Percentiles rank a stretch among this genome's conserved stretches.
Evolutionary conservation across 2,329 filamentous ascomycete genomes (phyloP).

Genomic region (Claviceps digitariae): DNA sequence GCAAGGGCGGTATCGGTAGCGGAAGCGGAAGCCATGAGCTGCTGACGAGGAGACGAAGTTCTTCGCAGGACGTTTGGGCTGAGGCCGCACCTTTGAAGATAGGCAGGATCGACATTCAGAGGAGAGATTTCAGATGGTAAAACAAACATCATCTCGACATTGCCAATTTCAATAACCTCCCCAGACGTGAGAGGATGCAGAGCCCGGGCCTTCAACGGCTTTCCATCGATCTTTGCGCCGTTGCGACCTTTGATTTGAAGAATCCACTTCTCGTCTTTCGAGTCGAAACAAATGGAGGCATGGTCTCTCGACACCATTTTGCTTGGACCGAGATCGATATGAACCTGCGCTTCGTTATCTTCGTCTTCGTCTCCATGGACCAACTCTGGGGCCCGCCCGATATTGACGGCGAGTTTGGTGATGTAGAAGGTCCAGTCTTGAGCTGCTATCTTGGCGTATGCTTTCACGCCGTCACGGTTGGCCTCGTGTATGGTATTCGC

Average conservation of each 20-base stretch:
- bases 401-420: constrained; percentile 59
- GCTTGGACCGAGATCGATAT: constrained; percentile 79
- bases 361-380: constrained; percentile 24
- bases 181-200: constrained; percentile 63
- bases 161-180: constrained; percentile 80
- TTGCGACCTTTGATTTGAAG: constrained; percentile 84
- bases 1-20: constrained; percentile 25
- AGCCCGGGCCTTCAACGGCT: constrained; percentile 51
- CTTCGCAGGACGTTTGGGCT: constrained; percentile 18
- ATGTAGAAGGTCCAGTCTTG: constrained; percentile 79
- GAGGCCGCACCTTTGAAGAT: constrained; percentile 54
- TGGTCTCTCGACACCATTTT: constrained; percentile 71
- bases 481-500: constrained; percentile 50
- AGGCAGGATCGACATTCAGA: constrained; percentile 54
- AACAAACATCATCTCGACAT: constrained; percentile 97
- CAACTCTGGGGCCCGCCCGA: constrained; percentile 54
- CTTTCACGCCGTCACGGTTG: constrained; percentile 49
- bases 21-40: constrained; percentile 30
- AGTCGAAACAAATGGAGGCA: constrained; percentile 60
- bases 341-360: constrained; percentile 42
- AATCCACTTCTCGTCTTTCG: constrained; percentile 61
- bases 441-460: constrained; percentile 72
- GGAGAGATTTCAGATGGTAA: constrained; percentile 60
- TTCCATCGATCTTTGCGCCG: constrained; percentile 72
- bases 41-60: constrained; percentile 22